These are phyloP conservation scores for Citrus medica DNA, from an alignment of 345 rosid species.

Conservation along the genomic window DNA sequence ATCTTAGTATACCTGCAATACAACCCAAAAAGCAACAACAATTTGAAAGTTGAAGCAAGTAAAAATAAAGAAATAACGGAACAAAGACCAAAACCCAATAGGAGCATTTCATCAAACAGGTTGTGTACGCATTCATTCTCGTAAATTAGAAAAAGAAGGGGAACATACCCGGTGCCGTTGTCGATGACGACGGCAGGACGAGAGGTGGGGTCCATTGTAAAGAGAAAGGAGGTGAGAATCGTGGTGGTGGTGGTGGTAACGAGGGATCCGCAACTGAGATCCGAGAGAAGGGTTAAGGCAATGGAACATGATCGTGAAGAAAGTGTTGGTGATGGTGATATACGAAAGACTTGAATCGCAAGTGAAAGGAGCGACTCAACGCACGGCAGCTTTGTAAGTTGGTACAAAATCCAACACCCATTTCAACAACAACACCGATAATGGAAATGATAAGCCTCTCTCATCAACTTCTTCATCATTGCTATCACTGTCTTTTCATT, in stretches of 20 bases:
- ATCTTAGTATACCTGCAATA: constrained; percentile 78
- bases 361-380: constrained; percentile 49
- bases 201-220: constrained; percentile 77
- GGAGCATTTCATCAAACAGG: constrained; percentile 43
- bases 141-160: background rate
- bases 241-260: constrained; percentile 10
- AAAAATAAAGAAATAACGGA: no score
- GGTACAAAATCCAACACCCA: constrained; percentile 23
- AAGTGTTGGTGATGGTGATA: constrained; percentile 11
- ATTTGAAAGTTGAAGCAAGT: background rate
- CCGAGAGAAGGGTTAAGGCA: constrained; percentile 32
- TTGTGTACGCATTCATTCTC: background rate
- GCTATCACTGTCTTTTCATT: background rate
- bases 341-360: constrained; percentile 37
- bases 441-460: background rate
- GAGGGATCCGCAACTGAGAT: constrained; percentile 61
- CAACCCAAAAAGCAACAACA: background rate
- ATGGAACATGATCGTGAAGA: constrained; percentile 46
- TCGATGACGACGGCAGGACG: constrained; percentile 98
- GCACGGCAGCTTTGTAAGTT: constrained; percentile 20
- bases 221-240: background rate
- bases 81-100: background rate
- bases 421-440: constrained; percentile 18
- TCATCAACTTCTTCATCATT: constrained; percentile 16
- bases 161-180: constrained; percentile 86